A percentile compares a stretch with the other conserved stretches of the same genome.
These are phyloP conservation scores for Bruguiera sexangula DNA, from an alignment of 345 rosid genomes.

Conservation along the genomic window DNA sequence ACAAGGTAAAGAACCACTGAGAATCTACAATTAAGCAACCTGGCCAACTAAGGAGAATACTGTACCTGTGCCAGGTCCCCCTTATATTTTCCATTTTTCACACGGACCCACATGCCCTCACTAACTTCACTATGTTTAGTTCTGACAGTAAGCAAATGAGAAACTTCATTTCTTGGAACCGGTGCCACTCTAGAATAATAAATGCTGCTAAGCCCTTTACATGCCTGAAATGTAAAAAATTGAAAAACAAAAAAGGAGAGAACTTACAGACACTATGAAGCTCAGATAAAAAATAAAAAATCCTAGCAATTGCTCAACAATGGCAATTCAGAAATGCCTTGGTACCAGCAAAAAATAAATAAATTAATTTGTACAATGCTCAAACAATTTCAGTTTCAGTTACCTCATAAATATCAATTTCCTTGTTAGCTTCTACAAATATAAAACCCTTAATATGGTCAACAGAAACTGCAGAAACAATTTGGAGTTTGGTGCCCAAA, in stretches of 20 bases:
- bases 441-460: constrained; percentile 79
- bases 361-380: background rate
- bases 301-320: background rate
- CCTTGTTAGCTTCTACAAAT: constrained; percentile 73
- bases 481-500: constrained; percentile 55
- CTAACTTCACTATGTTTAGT: constrained; percentile 44
- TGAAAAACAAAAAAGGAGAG: background rate
- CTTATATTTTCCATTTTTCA: constrained; percentile 87
- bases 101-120: constrained; percentile 81
- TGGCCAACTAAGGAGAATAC: constrained; percentile 1
- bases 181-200: constrained; percentile 56
- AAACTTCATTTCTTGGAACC: constrained; percentile 62
- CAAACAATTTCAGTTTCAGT: background rate
- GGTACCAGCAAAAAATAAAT: constrained; percentile 1
- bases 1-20: constrained; percentile 6
- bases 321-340: background rate
- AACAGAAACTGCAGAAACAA: constrained; percentile 65
- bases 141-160: constrained; percentile 55
- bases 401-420: constrained; percentile 74
- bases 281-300: background rate
- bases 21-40: constrained; percentile 9
- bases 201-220: constrained; percentile 61
- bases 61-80: constrained; percentile 89
- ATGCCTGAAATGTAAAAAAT: constrained; percentile 51
- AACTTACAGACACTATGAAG: background rate